Conservation (phyloP, 2,329 filamentous ascomycete species). For the Arthrobotrys conoides region DNA sequence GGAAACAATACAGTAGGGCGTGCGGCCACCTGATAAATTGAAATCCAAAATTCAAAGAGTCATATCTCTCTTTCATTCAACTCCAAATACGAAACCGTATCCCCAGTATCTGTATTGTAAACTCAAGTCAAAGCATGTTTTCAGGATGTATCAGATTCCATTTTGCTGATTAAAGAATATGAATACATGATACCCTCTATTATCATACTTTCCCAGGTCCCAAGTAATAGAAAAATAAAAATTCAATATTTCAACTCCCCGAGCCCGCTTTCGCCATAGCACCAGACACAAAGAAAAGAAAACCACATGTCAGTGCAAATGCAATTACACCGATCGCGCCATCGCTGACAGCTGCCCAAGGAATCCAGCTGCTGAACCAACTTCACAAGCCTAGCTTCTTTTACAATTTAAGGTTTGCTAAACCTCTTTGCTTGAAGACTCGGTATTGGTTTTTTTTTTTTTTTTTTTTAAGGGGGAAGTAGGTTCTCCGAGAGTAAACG, state of each 20-base stretch:
- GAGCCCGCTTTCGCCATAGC: slow-evolving; percentile 15
- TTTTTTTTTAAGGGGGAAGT: slow-evolving; percentile 14
- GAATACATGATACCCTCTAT: slow-evolving; percentile 8
- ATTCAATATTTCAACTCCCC: slow-evolving; percentile 22
- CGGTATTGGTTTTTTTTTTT: slow-evolving; percentile 15
- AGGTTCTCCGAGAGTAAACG: slow-evolving; percentile 22
- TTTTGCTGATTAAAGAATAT: slow-evolving; percentile 16
- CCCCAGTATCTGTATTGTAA: slow-evolving; percentile 4
- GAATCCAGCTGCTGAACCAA: slow-evolving; percentile 12
- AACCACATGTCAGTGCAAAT: slow-evolving; percentile 24
- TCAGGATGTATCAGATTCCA: slow-evolving; percentile 4
- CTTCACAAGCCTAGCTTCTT: slow-evolving; percentile 15
- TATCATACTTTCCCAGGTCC: not conserved
- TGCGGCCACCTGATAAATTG: not conserved
- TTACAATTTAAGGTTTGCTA: slow-evolving; percentile 19
- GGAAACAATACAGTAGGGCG: slow-evolving; percentile 3
- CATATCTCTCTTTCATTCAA: slow-evolving; percentile 4
- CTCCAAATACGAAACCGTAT: not conserved
- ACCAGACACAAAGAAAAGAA: slow-evolving; percentile 22
- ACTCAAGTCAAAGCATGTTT: slow-evolving; percentile 7
- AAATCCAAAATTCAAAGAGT: slow-evolving; percentile 5
- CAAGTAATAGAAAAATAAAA: slow-evolving; percentile 12
- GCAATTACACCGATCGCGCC: slow-evolving; percentile 19
- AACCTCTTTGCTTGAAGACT: slow-evolving; percentile 19
- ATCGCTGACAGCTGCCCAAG: slow-evolving; percentile 9